Conservation (phyloP, 768 basidiomycete species). For the Agrocybe pediades region DNA sequence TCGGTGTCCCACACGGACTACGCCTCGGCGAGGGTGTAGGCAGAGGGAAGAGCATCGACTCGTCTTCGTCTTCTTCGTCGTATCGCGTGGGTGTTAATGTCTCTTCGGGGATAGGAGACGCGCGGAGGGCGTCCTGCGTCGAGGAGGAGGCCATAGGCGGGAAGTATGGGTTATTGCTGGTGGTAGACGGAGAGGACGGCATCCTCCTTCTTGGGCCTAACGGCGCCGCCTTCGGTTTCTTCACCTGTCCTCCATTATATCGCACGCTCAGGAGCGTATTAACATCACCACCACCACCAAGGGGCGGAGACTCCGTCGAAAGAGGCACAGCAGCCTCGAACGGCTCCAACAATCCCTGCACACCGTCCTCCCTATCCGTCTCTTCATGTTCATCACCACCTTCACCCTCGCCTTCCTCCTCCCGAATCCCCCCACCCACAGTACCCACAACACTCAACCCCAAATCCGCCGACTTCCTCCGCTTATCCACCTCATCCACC, state of each 20-base stretch:
- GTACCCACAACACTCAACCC: conserved; percentile 1
- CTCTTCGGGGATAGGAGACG: conserved; percentile 33
- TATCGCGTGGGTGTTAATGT: neutral
- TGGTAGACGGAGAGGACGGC: conserved; percentile 6
- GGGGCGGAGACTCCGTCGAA: conserved; percentile 11
- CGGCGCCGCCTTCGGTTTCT: neutral
- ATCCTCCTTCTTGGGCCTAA: conserved; percentile 13
- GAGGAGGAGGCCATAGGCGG: conserved; percentile 7
- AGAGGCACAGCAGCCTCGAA: conserved; percentile 9
- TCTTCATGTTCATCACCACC: conserved; percentile 12
- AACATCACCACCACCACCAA: conserved; percentile 12
- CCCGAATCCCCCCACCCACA: neutral
- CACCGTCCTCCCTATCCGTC: no score
- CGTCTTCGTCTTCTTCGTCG: conserved; percentile 49
- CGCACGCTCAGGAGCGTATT: conserved; percentile 7
- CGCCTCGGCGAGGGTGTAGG: conserved; percentile 47
- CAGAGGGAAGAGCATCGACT: conserved; percentile 59
- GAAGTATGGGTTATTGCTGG: conserved; percentile 11
- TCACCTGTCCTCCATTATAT: no score
- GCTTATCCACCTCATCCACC: conserved; percentile 68
- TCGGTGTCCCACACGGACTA: conserved; percentile 44
- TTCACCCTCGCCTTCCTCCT: conserved; percentile 7
- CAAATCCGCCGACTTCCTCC: conserved; percentile 47
- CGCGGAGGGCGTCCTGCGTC: conserved; percentile 18
- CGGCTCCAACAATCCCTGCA: neutral